Evolutionary conservation across 2,329 filamentous ascomycete species (phyloP).

Genomic region (Phaeophleospora eucalypticola): DNA sequence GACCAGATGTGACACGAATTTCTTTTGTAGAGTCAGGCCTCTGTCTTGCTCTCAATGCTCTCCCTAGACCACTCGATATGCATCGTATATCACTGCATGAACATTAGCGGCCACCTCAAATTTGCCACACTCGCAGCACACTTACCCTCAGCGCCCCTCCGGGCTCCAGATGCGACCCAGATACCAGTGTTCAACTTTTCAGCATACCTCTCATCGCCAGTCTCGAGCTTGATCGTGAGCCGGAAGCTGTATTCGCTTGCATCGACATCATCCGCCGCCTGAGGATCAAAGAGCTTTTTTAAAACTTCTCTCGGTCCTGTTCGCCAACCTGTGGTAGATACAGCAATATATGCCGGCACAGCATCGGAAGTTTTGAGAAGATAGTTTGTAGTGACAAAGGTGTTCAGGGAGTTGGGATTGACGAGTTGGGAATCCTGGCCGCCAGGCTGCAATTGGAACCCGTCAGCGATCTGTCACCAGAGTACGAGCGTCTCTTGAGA

Average conservation of each 20-base stretch:
- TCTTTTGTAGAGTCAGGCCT: no score
- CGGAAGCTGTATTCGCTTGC: slow-evolving; percentile 17
- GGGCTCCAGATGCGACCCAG: slow-evolving; percentile 17
- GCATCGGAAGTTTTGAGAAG: slow-evolving; percentile 15
- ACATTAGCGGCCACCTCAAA: not conserved
- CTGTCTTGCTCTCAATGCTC: no score
- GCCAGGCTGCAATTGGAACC: slow-evolving; percentile 10
- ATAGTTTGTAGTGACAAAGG: slow-evolving; percentile 17
- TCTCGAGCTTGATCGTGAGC: slow-evolving; percentile 16
- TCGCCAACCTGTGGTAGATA: slow-evolving; percentile 19
- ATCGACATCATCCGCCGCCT: slow-evolving; percentile 12
- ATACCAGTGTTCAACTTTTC: slow-evolving; percentile 14
- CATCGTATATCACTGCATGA: slow-evolving; percentile 22
- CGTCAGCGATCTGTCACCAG: no score
- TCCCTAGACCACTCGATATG: slow-evolving; percentile 17
- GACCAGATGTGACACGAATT: no score
- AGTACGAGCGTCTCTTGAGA: not conserved
- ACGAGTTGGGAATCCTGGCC: slow-evolving; percentile 22
- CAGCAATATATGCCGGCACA: slow-evolving; percentile 16
- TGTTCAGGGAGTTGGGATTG: slow-evolving; percentile 10
- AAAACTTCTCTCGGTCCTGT: slow-evolving; percentile 16
- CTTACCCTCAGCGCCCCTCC: slow-evolving; percentile 17
- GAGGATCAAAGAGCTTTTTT: slow-evolving; percentile 16
- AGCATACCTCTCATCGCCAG: slow-evolving; percentile 16
- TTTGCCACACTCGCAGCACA: not conserved